These are phyloP conservation scores for Mycena olivaceomarginata DNA, from an alignment of 768 basidiomycete genomes.

Conservation along the genomic window DNA sequence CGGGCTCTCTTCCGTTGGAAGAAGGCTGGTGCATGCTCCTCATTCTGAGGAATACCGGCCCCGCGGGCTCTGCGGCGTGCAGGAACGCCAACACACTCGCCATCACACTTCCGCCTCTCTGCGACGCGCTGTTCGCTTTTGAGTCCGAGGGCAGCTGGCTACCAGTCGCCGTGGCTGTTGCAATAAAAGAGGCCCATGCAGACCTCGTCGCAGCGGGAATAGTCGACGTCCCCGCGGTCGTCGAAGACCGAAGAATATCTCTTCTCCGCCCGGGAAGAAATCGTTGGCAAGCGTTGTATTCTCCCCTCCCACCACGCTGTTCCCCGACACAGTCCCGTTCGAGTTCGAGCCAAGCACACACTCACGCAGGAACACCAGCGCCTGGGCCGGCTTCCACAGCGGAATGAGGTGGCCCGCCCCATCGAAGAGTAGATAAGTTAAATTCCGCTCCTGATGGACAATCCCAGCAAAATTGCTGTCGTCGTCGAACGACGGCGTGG, in stretches of 20 bases:
- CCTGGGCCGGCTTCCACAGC: conserved; percentile 53
- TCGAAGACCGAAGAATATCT: conserved; percentile 63
- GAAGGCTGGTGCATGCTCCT: conserved; percentile 30
- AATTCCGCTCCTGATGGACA: conserved; percentile 71
- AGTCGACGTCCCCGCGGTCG: conserved; percentile 60
- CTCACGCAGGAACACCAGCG: conserved; percentile 64
- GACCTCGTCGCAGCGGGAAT: conserved; percentile 60
- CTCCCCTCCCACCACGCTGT: conserved; percentile 56
- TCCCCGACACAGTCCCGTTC: conserved; percentile 64
- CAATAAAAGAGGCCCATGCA: conserved; percentile 59
- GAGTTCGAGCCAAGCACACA: conserved; percentile 69
- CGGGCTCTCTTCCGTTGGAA: not conserved
- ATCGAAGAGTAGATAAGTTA: conserved; percentile 53
- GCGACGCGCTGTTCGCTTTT: conserved; percentile 6
- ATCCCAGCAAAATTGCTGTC: conserved; percentile 66
- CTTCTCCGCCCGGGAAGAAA: conserved; percentile 60
- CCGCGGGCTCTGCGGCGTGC: not conserved
- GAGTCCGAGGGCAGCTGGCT: conserved; percentile 8
- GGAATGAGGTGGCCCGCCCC: conserved; percentile 47
- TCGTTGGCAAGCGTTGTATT: conserved; percentile 56
- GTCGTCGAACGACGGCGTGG: conserved; percentile 70
- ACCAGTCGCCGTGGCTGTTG: conserved; percentile 49
- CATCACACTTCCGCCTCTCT: not conserved
- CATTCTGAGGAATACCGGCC: not conserved
- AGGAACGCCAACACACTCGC: conserved; percentile 6